phyloP scores from a whole-genome alignment of 2,329 filamentous ascomycete genomes.

The Cladophialophora bantiana region DNA sequence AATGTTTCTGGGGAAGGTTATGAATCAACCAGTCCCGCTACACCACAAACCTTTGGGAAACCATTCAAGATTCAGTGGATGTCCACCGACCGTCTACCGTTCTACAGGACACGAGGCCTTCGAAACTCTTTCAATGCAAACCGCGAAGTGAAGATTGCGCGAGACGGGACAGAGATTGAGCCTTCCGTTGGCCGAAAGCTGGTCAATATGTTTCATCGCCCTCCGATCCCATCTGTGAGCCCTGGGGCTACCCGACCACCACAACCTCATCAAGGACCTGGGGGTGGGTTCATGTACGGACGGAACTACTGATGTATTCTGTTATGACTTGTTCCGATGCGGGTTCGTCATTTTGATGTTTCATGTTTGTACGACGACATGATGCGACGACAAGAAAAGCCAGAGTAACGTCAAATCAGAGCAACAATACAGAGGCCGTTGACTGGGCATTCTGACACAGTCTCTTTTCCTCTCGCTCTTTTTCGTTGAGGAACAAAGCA shows the following conservation, averaged over 20 bases:
- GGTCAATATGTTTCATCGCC: conserved; percentile 71
- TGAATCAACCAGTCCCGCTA: conserved; percentile 31
- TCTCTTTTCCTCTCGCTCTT: background rate
- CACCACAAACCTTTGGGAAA: conserved; percentile 78
- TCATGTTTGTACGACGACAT: conserved; percentile 36
- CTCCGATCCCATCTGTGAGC: conserved; percentile 19
- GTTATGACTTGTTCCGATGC: conserved; percentile 2
- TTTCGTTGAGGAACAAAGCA: conserved; percentile 13
- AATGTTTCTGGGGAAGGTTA: conserved; percentile 36
- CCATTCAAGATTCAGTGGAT: conserved; percentile 92
- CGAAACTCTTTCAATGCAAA: conserved; percentile 96
- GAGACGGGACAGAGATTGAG: conserved; percentile 93
- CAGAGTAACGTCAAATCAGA: conserved; percentile 11
- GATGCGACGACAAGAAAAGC: conserved; percentile 30
- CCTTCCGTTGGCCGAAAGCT: conserved; percentile 78
- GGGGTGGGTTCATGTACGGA: conserved; percentile 33
- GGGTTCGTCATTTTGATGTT: conserved; percentile 17
- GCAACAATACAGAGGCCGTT: conserved; percentile 18
- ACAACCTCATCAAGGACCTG: conserved; percentile 22
- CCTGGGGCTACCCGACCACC: conserved; percentile 25
- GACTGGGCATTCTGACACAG: background rate
- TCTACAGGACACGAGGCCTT: conserved; percentile 84
- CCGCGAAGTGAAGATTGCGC: conserved; percentile 91
- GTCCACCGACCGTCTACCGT: conserved; percentile 81
- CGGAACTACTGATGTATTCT: conserved; percentile 23